Base-by-base conservation (phyloP, 2,329 filamentous ascomycete genomes). In the Botryotinia narcissicola region DNA sequence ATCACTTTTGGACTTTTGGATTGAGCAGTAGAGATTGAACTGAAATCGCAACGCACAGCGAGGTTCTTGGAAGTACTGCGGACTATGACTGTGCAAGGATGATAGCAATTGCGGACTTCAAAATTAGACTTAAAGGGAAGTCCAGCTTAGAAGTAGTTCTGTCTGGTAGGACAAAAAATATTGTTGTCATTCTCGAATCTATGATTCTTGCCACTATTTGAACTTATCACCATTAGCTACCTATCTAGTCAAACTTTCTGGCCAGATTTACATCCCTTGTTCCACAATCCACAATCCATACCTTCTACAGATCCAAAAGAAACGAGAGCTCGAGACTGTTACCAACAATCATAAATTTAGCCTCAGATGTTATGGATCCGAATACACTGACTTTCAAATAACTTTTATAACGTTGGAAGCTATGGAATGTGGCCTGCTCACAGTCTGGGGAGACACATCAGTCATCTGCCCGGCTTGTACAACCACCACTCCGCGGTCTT, bases 11-110 rank as follows among this genome's bases (percentile, higher is more conserved):
- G 6, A 29, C 51, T 54, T n/a, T 25, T 14, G 59, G 0, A 5
- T 37, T 14, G 18, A 25, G 9, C 4, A 60, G 14, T 12, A 54
- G 3, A 54, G 2, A 54, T 3, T 51, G 29, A 14, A 22, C 5
- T 22, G 3, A 8, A 9, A 8, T 48, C 0, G 20, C 0, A 10
- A 48, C 0, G 3, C 44, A 22, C 8, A 4, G 6, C 8, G 5
- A 2, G 14, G 3, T 29, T 1, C 51, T 18, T 54, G n/a, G 6
- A 10, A 29, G 51, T 29, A 29, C 14, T 6, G n/a, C 51, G 0
- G n/a, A 57, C 51, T 29, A n/a, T n/a, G 14, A 57, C n/a, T 3
- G n/a, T 32, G 14, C 25, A 16, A 18, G 3, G 2, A 29, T 18
- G 0, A 57, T 4, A 29, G n/a, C 1, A 57, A 57, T 16, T 29